Base-by-base conservation (phyloP, 345 rosid genomes). In the Gossypium turneri region DNA sequence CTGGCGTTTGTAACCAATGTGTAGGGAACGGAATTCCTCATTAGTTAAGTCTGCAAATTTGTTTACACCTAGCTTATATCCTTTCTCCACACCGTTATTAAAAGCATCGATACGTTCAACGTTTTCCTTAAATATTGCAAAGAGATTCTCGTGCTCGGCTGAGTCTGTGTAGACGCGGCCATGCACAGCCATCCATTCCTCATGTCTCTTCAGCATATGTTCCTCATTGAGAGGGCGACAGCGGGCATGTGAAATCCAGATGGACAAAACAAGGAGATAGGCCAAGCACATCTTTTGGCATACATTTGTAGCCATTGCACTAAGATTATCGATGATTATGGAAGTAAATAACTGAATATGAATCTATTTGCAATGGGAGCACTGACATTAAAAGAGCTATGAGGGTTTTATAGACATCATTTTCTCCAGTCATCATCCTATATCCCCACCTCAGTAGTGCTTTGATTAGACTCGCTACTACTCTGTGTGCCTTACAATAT, bases 1-100 rank as follows among this genome's bases (percentile, higher is more conserved):
- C 19, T n/a, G 47, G 27, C 70, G 56, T 76, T 76, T 82, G 73
- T 62, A 86, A 45, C 88, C 76, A 38, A 84, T 85, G 56, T 79
- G 62, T 48, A 66, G 55, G 16, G 84, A 70, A 24, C 80, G 82
- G 11, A 87, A 87, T 20, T 87, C 88, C 17, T 84, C 88, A 11
- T 85, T 83, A 16, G 87, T 85, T 22, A 85, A 75, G 78, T 87
- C 90, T 3, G 89, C 81, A 67, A 87, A 85, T 64, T 81, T 81
- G 45, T 87, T 87, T 2, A 78, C 78, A 3, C 79, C 78, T 6
- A 87, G 78, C 72, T 84, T 85, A 67, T 73, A 87, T 17, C 78
- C 76, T 22, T 79, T 79, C 17, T 78, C 77, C 1, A 51, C 38
- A 20, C 62, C 48, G 56, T 22, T 82, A 27, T 87, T 87, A 48